Conservation (phyloP, 2,329 filamentous ascomycete species). For the Monosporascus sp. region DNA sequence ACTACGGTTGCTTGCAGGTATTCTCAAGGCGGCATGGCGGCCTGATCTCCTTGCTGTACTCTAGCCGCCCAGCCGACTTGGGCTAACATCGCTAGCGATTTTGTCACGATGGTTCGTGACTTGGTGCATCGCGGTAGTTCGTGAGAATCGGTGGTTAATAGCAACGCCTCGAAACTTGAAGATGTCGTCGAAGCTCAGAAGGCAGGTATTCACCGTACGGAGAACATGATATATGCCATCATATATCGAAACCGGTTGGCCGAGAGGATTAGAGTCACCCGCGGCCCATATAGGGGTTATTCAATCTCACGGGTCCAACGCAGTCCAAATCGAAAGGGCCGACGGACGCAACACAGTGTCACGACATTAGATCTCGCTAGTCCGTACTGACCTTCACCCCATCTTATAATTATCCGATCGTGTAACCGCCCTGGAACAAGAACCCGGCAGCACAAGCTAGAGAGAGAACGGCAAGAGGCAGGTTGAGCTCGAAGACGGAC, state of each 20-base stretch:
- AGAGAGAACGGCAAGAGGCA: conserved; percentile 58
- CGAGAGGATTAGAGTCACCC: conserved; percentile 4
- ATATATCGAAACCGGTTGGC: conserved; percentile 16
- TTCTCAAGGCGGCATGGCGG: too few relatives aligned
- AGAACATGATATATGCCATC: conserved; percentile 20
- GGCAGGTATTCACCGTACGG: conserved; percentile 21
- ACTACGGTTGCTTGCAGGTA: too few relatives aligned
- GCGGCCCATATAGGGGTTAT: conserved; percentile 4
- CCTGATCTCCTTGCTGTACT: too few relatives aligned
- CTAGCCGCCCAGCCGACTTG: too few relatives aligned
- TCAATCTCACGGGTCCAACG: conserved; percentile 5
- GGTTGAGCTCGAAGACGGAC: conserved; percentile 80
- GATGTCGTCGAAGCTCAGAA: conserved; percentile 19
- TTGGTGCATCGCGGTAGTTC: conserved; percentile 28
- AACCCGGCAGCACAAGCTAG: conserved; percentile 40
- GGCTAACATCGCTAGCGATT: background rate
- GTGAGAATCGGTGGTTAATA: conserved; percentile 25
- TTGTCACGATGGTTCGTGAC: conserved; percentile 26
- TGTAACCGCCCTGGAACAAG: conserved; percentile 45
- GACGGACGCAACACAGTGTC: conserved; percentile 3
- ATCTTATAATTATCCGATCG: conserved; percentile 26
- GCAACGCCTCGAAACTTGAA: conserved; percentile 20
- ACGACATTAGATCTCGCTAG: conserved; percentile 1
- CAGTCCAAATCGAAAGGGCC: conserved; percentile 1
- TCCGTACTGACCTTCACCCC: background rate